Evolutionary conservation across 345 rosid species (phyloP), one percentile per base, ranked within the genome.

Genomic region (Eucalyptus marginata): DNA sequence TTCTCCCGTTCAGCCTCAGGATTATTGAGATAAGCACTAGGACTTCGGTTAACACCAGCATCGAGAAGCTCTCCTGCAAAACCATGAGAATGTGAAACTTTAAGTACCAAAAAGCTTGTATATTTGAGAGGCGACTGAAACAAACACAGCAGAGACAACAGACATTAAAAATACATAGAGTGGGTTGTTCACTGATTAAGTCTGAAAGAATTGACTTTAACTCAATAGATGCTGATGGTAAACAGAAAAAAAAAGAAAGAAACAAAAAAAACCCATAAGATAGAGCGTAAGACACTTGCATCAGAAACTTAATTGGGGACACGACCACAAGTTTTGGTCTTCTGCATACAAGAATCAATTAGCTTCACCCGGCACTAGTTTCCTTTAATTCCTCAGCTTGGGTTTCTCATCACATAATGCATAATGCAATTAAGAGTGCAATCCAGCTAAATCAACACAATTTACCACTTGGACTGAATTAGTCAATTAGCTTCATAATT

Each of bases 11-110:
- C 99, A 88, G 93, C 91, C 14, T 93, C 92, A 88, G 99, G 99
- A 87, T 98, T 98, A 89, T 97, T 96, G 92, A 97, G 97, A 91
- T 98, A 97, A 87, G 97, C 99, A 91, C 99, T 97, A 33, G 99
- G 99, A 91, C 99, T 98, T 91, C 99, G 99, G 91, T 92, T 98
- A 54, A 95, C 93, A 90, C 99, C 95, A 90, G 99, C 99, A 94
- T 98, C 96, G 89, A 97, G 91, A 76, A 96, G 92, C 90, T 98
- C 98, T 79, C 99, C 99, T 97, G 93, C 46, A 36, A 76, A 76
- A 76, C 14, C 83, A 76, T 36, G 83, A 76, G 83, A 15, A 36
- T 36, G 47, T 40, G 46, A 76, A 76, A 44, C 46, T 76, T 76
- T 36, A 76, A 36, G 14, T 76, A 13, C 47, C 47, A 62, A 27